Percentiles rank a stretch among this genome's conserved stretches.
Evolutionary conservation across 306 rosid genomes (phyloP).

Genomic region (Rosa chinensis): DNA sequence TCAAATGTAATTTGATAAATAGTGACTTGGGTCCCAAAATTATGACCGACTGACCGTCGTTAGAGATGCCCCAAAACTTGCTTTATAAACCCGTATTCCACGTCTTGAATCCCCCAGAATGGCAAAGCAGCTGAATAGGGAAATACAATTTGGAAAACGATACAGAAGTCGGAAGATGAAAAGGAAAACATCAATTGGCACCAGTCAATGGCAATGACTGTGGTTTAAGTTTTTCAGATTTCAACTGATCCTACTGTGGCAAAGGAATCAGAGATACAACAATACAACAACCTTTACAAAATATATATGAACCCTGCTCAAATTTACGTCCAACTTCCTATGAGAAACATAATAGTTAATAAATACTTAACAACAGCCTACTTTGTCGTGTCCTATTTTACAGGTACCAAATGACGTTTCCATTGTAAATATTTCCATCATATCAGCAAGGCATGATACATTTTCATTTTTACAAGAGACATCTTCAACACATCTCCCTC

Average conservation of each 20-base stretch:
- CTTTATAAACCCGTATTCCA: neutral
- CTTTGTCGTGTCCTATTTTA: constrained; percentile 47
- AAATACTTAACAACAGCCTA: constrained; percentile 38
- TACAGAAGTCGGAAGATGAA: neutral
- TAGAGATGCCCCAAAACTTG: neutral
- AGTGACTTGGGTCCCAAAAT: no score
- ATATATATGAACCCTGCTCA: constrained; percentile 31
- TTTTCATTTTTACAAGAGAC: constrained; percentile 30
- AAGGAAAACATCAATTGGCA: neutral
- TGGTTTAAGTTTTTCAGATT: constrained; percentile 24
- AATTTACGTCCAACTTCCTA: constrained; percentile 32
- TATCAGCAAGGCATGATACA: constrained; percentile 29
- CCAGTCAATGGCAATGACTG: constrained; percentile 15
- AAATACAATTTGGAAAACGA: neutral
- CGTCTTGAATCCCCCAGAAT: neutral
- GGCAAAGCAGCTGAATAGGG: neutral
- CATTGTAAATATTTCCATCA: constrained; percentile 20
- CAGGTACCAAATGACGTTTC: constrained; percentile 43
- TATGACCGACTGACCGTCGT: no score
- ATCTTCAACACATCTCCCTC: constrained; percentile 27
- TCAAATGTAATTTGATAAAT: no score
- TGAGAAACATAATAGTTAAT: constrained; percentile 20
- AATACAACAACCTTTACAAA: constrained; percentile 51
- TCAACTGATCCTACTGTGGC: constrained; percentile 39
- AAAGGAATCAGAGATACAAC: constrained; percentile 47